phyloP scores from a whole-genome alignment of 768 basidiomycete genomes.

The Mycena kentingensis region DNA sequence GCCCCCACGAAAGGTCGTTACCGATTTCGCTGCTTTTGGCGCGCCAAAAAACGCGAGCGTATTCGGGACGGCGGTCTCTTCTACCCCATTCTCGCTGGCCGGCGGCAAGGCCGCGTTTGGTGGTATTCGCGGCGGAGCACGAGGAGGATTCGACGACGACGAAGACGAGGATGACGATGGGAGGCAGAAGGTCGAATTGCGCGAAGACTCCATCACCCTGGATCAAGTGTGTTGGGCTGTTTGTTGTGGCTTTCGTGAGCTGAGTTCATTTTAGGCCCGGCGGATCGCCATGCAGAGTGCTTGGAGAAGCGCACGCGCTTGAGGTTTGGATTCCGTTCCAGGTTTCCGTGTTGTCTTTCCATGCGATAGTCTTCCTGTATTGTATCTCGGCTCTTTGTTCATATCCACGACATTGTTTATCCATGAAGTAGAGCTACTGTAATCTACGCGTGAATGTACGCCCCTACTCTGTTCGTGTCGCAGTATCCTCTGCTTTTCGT shows the following conservation, averaged over 20 bases:
- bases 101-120: slow-evolving; percentile 86
- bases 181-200: slow-evolving; percentile 72
- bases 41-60: slow-evolving; percentile 75
- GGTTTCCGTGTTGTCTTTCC: too few relatives aligned
- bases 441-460: too few relatives aligned
- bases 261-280: slow-evolving; percentile 53
- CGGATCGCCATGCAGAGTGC: slow-evolving; percentile 90
- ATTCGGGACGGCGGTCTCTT: slow-evolving; percentile 79
- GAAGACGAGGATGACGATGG: slow-evolving; percentile 69
- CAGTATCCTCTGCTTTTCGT: background rate
- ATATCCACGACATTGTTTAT: too few relatives aligned
- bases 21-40: slow-evolving; percentile 86
- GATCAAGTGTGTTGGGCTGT: slow-evolving; percentile 79
- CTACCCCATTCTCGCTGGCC: slow-evolving; percentile 78
- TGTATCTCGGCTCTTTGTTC: too few relatives aligned
- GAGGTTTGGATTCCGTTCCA: slow-evolving; percentile 18
- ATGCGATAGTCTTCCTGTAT: too few relatives aligned
- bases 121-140: slow-evolving; percentile 56
- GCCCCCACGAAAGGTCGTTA: slow-evolving; percentile 84
- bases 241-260: background rate
- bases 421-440: too few relatives aligned
- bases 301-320: slow-evolving; percentile 73
- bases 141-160: slow-evolving; percentile 59
- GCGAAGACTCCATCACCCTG: slow-evolving; percentile 84
- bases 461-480: too few relatives aligned